A percentile compares a stretch with the other conserved stretches of the same genome.
Conservation (phyloP, 78 protist genomes). For the Isochrysis galbana region DNA sequence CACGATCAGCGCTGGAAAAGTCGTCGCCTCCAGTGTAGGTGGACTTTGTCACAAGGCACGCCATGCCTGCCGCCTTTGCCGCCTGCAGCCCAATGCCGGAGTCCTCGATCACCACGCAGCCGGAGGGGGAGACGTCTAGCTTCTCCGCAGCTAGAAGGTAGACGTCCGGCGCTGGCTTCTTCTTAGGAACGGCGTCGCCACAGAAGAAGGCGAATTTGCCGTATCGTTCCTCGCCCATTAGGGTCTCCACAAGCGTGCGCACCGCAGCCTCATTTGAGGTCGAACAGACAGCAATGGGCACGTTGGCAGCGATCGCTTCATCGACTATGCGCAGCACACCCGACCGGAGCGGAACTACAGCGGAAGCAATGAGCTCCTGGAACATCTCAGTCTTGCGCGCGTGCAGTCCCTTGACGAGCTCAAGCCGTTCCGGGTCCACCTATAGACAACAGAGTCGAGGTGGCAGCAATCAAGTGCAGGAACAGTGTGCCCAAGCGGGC, state of each 20-base stretch:
- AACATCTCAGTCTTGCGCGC: background rate
- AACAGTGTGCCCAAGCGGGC: too few species aligned
- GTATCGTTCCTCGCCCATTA: background rate
- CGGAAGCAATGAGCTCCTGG: background rate
- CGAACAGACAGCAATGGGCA: conserved; percentile 14
- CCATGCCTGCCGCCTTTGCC: conserved; percentile 13
- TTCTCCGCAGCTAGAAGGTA: background rate
- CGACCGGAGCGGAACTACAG: background rate
- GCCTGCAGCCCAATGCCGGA: background rate
- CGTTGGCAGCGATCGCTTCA: background rate
- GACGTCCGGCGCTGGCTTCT: conserved; percentile 27
- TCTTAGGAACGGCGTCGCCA: background rate
- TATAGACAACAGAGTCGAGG: too few species aligned
- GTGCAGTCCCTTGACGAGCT: background rate
- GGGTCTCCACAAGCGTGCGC: background rate
- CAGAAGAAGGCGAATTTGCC: background rate
- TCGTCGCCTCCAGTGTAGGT: conserved; percentile 6
- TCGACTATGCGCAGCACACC: background rate
- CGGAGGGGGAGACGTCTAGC: background rate
- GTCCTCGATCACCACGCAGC: conserved; percentile 24
- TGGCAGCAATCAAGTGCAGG: too few species aligned
- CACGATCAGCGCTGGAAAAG: background rate
- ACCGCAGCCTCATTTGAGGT: conserved; percentile 8
- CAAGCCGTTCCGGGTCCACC: background rate
- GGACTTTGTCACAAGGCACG: background rate